Evolutionary conservation across 352 stramenopile genomes (phyloP), one percentile per base, ranked within the genome.

Genomic region (Pythium folliculosum): DNA sequence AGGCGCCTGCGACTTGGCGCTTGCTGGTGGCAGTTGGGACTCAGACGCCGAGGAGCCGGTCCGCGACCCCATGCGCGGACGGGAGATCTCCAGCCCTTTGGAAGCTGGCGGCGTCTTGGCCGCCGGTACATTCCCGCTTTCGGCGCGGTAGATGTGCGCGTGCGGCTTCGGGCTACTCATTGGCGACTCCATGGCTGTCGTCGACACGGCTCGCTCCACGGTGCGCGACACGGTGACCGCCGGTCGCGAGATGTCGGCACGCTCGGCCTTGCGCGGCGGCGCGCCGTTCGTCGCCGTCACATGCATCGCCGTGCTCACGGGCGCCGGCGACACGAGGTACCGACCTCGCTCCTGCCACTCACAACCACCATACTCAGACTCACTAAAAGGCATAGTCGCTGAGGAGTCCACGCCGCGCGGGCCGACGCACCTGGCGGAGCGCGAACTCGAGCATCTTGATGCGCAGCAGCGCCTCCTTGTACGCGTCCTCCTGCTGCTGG

Each of bases 361-460:
- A 6, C 17, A 32, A 54, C 7, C 3, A 8, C 9, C 22, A 54
- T 54, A 21, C 3, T 37, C 13, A 21, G 27, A 23, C 27, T 6
- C 5, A 2, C 27, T 5, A 2, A 32, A 32, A 32, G 27, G 27
- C 27, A 5, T 6, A 32, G 27, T 32, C 27, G 27, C 27, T 32
- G 27, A 6, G 27, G 27, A 30, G 44, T 14, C 17, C 9, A 50
- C 45, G 14, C 17, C 25, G 35, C 10, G 27, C 27, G 5, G 19
- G n/a, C n/a, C n/a, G n/a, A 5, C 69, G 25, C 21, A 86, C 77
- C 77, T 93, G 86, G 4, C 82, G 81, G 48, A 96, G 69, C 54
- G 88, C 88, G 66, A 94, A 96, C 58, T 96, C 86, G 68, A 96
- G 84, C 88, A 96, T 96, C 71, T 96, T 96, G 45, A 96, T 76